phyloP scores from a whole-genome alignment of 1,139 yeast species.

The Suhomyces bribrorum region DNA sequence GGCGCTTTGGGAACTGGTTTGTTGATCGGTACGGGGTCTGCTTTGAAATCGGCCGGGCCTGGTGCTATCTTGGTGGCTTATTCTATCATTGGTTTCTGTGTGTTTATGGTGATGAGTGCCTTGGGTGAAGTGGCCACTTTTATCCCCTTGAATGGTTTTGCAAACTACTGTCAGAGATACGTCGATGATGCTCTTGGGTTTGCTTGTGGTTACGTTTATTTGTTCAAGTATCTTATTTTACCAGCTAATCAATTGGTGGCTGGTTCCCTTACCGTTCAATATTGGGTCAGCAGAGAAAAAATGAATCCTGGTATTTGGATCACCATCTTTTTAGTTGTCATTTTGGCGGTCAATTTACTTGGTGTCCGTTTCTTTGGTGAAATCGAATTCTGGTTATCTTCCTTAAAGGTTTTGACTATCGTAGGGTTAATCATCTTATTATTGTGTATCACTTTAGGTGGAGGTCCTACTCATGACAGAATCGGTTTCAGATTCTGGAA shows the following conservation, averaged over 20 bases:
- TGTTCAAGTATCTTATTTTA: constrained; percentile 62
- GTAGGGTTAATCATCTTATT: constrained; percentile 53
- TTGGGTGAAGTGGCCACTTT: constrained; percentile 78
- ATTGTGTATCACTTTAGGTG: constrained; percentile 55
- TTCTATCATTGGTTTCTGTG: constrained; percentile 60
- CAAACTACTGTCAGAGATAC: constrained; percentile 68
- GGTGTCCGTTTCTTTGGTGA: constrained; percentile 60
- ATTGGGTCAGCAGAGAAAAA: constrained; percentile 52
- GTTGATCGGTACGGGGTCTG: constrained; percentile 68
- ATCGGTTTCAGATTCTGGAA: constrained; percentile 69
- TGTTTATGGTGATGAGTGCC: constrained; percentile 68
- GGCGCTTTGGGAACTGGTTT: constrained; percentile 66
- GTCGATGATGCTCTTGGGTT: constrained; percentile 72
- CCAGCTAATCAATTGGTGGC: constrained; percentile 67
- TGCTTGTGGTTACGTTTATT: constrained; percentile 71
- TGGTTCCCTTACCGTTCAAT: constrained; percentile 60
- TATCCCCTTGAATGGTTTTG: constrained; percentile 70
- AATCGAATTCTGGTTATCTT: constrained; percentile 66
- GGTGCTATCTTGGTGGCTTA: constrained; percentile 66
- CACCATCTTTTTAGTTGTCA: constrained; percentile 49
- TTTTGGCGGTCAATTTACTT: constrained; percentile 32
- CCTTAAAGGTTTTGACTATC: constrained; percentile 60
- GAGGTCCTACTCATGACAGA: constrained; percentile 61
- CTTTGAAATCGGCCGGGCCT: constrained; percentile 67
- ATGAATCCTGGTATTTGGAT: constrained; percentile 64